phyloP scores from a whole-genome alignment of 192 early-diverging fungal genomes.

The Jimgerdemannia flammicorona region DNA sequence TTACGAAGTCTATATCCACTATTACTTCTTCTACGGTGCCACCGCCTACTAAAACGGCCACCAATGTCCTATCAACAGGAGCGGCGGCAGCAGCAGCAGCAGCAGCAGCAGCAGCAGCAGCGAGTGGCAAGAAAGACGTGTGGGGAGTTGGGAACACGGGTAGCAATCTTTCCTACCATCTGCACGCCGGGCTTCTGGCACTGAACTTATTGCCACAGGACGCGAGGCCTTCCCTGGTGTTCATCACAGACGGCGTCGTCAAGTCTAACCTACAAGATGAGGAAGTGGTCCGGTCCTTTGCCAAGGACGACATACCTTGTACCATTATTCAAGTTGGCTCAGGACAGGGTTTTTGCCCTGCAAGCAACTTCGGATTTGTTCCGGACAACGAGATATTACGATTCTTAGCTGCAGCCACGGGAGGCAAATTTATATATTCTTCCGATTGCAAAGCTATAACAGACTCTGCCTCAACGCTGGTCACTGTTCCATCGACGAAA shows the following conservation, averaged over 20 bases:
- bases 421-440: conserved; percentile 68
- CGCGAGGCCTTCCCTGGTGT: conserved; percentile 48
- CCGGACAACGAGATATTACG: conserved; percentile 72
- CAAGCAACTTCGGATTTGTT: conserved; percentile 70
- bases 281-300: conserved; percentile 53
- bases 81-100: conserved; percentile 4
- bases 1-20: conserved; percentile 1
- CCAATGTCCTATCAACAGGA: not conserved
- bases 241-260: conserved; percentile 72
- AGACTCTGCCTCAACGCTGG: not conserved
- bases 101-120: conserved; percentile 3
- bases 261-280: conserved; percentile 65
- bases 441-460: conserved; percentile 49
- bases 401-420: conserved; percentile 63
- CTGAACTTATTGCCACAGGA: conserved; percentile 36
- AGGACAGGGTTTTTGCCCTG: conserved; percentile 56
- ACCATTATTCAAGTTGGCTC: conserved; percentile 73
- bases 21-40: not conserved
- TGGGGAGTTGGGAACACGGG: conserved; percentile 58
- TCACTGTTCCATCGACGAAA: conserved; percentile 5
- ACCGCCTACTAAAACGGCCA: not conserved
- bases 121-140: conserved; percentile 31
- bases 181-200: conserved; percentile 54
- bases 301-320: conserved; percentile 60
- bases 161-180: conserved; percentile 48